Evolutionary conservation across 2,329 filamentous ascomycete species (phyloP).

Genomic region (Monosporascus ibericus): DNA sequence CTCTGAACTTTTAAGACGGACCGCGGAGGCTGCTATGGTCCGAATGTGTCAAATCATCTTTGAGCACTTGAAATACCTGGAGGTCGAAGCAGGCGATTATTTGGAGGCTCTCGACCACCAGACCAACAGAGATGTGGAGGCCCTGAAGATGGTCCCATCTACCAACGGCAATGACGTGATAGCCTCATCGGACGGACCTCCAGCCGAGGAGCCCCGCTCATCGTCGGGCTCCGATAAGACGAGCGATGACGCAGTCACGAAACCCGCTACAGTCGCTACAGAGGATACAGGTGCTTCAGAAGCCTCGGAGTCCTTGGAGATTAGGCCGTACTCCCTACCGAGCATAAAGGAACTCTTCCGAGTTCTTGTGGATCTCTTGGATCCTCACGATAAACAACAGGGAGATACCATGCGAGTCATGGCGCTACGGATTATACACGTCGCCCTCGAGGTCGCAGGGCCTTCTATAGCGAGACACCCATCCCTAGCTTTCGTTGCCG

Average conservation of each 20-base stretch:
- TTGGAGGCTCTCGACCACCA: slow-evolving; percentile 59
- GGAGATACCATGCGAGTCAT: slow-evolving; percentile 96
- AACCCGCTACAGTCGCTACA: slow-evolving; percentile 13
- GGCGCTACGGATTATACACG: slow-evolving; percentile 94
- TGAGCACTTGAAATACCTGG: slow-evolving; percentile 80
- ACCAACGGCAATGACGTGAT: slow-evolving; percentile 59
- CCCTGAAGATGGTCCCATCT: slow-evolving; percentile 77
- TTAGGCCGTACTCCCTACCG: slow-evolving; percentile 86
- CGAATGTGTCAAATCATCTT: slow-evolving; percentile 99
- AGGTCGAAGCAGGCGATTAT: slow-evolving; percentile 66
- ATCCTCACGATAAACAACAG: slow-evolving; percentile 87
- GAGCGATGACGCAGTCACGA: slow-evolving; percentile 19
- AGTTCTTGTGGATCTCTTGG: slow-evolving; percentile 86
- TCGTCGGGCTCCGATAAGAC: slow-evolving; percentile 38
- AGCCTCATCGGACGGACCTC: slow-evolving; percentile 40
- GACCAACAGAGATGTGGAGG: slow-evolving; percentile 63
- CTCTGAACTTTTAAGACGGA: slow-evolving; percentile 82
- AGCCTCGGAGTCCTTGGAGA: slow-evolving; percentile 36
- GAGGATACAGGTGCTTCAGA: slow-evolving; percentile 13
- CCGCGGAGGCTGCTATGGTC: slow-evolving; percentile 95
- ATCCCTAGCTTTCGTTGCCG: slow-evolving; percentile 77
- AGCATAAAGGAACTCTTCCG: slow-evolving; percentile 93
- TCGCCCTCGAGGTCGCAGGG: slow-evolving; percentile 91
- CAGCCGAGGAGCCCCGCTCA: slow-evolving; percentile 28
- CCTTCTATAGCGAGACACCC: slow-evolving; percentile 93